Evolutionary conservation across 176 grass and related monocot species (phyloP).

Genomic region (Ensete glaucum): DNA sequence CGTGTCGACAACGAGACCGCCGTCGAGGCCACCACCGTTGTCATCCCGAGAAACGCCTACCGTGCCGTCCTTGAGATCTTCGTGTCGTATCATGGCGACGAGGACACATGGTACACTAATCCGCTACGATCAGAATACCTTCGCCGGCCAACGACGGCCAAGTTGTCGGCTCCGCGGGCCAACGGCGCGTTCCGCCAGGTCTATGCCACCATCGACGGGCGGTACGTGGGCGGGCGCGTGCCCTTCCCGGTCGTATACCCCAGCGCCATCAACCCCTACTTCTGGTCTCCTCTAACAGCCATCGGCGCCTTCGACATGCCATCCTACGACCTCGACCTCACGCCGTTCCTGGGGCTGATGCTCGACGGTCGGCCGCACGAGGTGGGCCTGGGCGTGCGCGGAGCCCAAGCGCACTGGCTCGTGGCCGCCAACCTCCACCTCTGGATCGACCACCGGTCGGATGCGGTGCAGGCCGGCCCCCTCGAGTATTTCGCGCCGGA

Average conservation of each 20-base stretch:
- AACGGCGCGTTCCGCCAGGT: constrained; percentile 17
- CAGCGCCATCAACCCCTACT: constrained; percentile 3
- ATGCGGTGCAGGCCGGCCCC: constrained; percentile 6
- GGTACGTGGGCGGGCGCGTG: constrained; percentile 9
- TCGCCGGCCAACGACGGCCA: too few species aligned
- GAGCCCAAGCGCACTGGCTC: constrained; percentile 12
- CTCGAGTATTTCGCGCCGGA: constrained; percentile 7
- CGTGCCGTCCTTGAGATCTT: constrained; percentile 15
- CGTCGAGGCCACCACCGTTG: not conserved
- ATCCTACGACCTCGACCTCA: constrained; percentile 21
- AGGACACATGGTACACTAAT: constrained; percentile 16
- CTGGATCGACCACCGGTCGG: constrained; percentile 14
- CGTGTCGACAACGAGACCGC: constrained; percentile 4
- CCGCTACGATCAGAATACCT: not conserved
- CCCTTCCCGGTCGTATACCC: constrained; percentile 11
- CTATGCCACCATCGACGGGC: constrained; percentile 15
- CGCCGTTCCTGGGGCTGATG: constrained; percentile 12
- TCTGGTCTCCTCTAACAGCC: constrained; percentile 15
- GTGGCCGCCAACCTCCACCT: constrained; percentile 18
- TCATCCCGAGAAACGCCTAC: constrained; percentile 9
- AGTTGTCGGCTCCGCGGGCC: not conserved
- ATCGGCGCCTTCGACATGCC: constrained; percentile 22
- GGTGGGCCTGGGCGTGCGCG: not conserved
- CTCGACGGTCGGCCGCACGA: constrained; percentile 11
- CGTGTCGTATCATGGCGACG: constrained; percentile 16